A percentile compares a stretch with the other conserved stretches of the same genome.
Conservation (phyloP, 2,329 filamentous ascomycete genomes). For the Waltergamsia citrina region DNA sequence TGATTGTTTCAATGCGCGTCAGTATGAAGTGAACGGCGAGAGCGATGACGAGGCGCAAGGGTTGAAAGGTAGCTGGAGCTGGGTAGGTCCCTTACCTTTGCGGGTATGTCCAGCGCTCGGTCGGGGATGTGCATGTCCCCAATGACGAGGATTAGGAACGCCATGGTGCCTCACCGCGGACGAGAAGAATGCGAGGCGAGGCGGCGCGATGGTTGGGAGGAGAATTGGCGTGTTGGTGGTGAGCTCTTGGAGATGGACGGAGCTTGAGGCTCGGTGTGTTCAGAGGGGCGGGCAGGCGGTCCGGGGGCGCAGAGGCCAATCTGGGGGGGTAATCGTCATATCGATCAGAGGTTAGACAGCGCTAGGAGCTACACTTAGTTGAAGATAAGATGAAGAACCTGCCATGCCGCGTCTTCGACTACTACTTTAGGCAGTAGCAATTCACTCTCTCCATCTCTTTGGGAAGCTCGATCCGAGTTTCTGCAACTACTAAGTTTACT, state of each 20-base stretch:
- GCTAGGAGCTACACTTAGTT: no score
- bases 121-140: conserved; percentile 93
- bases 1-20: background rate
- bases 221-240: background rate
- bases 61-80: background rate
- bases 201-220: background rate
- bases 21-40: background rate
- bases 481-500: no score
- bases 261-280: background rate
- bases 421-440: no score
- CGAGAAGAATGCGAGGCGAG: background rate
- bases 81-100: conserved; percentile 53
- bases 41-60: conserved; percentile 1
- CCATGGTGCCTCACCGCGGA: conserved; percentile 42
- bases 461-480: no score
- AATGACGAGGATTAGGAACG: conserved; percentile 83
- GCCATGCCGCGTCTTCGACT: no score
- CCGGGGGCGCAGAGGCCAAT: no score
- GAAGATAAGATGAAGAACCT: no score
- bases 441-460: no score
- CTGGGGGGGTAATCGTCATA: no score
- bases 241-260: background rate
- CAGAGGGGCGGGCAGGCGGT: no score
- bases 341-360: no score
- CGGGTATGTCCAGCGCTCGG: conserved; percentile 79